Evolutionary conservation across 129 eudicot genomes (phyloP), one percentile per base, ranked within the genome.

Genomic region (Flaveria brownii): DNA sequence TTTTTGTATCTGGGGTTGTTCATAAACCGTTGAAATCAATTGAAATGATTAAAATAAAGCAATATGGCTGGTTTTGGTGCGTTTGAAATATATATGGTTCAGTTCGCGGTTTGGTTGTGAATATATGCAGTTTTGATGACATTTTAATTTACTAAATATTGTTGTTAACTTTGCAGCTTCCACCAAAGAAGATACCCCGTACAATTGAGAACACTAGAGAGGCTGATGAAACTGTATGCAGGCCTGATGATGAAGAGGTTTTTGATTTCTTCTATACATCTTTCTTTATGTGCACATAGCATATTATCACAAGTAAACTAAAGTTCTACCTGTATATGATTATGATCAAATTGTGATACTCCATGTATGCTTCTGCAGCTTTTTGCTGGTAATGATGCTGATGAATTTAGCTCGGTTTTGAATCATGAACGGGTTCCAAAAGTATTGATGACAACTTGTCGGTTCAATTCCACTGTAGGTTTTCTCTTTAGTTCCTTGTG

Each of bases 151-250:
- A 11, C 15, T 8, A 30, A 50, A 11, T 28, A 54, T 67, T 52
- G 10, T 26, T 73, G 30, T 73, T 69, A 9, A 57, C 2, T 2
- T 60, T 82, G 78, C 84, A 88, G 97, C 97, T 84, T 76, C 91
- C 93, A 4, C 89, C 92, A 2, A 88, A 70, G 86, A 80, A 78
- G 79, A 71, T 85, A n/a, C 98, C 98, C 13, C 89, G 91, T 4
- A 93, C 98, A 0, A 88, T 93, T 54, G 98, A 93, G 80, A 93
- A 93, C 74, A 93, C 98, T 5, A 92, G 98, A 76, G 98, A 93
- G 83, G 78, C 80, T 11, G 98, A 93, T 81, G 98, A 93, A 77
- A 93, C 98, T 26, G 76, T 93, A 5, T 91, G 97, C 86, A 84
- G 68, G 83, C 93, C 93, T 30, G 98, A 91, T 28, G 98, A 93